Percentiles rank a stretch among this genome's conserved stretches.
Evolutionary conservation across 306 rosid genomes (phyloP).

Genomic region (Casuarina equisetifolia): DNA sequence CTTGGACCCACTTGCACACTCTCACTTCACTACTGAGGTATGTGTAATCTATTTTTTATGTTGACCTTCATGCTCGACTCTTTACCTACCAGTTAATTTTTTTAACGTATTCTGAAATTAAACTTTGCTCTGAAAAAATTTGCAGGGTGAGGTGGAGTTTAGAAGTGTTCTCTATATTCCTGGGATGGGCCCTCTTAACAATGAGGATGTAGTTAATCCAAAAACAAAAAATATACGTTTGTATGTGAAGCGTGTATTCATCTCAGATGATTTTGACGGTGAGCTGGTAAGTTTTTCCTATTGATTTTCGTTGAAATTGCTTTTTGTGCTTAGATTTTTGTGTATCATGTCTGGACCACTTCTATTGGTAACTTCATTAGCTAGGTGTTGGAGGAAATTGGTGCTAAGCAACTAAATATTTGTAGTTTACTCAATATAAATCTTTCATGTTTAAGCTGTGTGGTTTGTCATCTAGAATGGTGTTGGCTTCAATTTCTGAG

Average conservation of each 20-base stretch:
- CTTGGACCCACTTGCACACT: slow-evolving; percentile 80
- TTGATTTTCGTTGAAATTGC: slow-evolving; percentile 12
- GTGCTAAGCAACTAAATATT: background rate
- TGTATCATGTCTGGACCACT: background rate
- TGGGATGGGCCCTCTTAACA: slow-evolving; percentile 97
- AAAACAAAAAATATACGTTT: slow-evolving; percentile 91
- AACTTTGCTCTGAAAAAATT: slow-evolving; percentile 28
- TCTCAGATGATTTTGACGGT: slow-evolving; percentile 98
- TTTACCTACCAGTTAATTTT: background rate
- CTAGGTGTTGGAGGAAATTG: background rate
- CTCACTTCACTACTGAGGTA: slow-evolving; percentile 98
- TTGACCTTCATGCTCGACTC: background rate
- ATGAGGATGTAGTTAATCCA: slow-evolving; percentile 87
- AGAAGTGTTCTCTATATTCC: slow-evolving; percentile 93
- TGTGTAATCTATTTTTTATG: background rate
- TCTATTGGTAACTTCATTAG: background rate
- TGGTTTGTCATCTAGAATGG: background rate
- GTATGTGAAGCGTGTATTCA: slow-evolving; percentile 93
- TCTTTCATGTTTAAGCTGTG: background rate
- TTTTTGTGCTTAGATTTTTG: background rate
- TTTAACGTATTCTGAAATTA: background rate
- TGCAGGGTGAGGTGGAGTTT: slow-evolving; percentile 97
- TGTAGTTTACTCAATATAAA: background rate
- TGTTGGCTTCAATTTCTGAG: too few species aligned
- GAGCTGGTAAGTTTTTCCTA: slow-evolving; percentile 74